Base-by-base conservation (phyloP, 1,284 basidiomycete species). In the Cystobasidiaceae sp. region DNA sequence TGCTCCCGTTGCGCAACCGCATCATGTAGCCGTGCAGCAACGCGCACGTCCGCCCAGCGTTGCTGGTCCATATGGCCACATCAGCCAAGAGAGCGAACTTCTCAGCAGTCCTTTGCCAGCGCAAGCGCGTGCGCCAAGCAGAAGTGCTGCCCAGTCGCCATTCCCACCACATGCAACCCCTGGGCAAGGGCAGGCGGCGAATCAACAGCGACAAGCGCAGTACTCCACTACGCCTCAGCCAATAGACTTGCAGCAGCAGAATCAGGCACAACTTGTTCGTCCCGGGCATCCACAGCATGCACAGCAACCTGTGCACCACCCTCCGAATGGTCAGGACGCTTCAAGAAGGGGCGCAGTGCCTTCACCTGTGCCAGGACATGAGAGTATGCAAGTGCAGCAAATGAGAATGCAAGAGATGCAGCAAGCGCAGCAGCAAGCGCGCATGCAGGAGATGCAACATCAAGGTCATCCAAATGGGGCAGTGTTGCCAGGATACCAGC, bases 31-130 rank as follows among this genome's bases (percentile, higher is more conserved):
- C 1, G 23, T 37, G 30, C 44, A 59, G 2, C 45, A 46, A 17
- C 43, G 56, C 13, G 28, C 43, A 27, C 39, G 56, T 27, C 56
- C 56, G 11, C 44, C 56, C 1, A 59, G 56, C 21, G 56, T 59
- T 6, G 44, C 44, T 39, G 56, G 56, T n/a, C n/a, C n/a, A n/a
- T n/a, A n/a, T n/a, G n/a, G n/a, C n/a, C n/a, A 33, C 56, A 59
- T 39, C 56, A 46, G n/a, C 4, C 48, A 23, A 39, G 37, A 46
- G 44, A 21, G 27, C 56, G 56, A n/a, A 9, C 32, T 37, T 4
- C 28, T 49, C 39, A 59, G 37, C 17, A 59, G 44, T 48, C 60
- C 60, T 6, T 9, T 39, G n/a, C 49, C 60, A 17, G 60, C 33
- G 11, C 19, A 25, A 2, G 46, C 54, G 49, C 28, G 60, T 13